These are phyloP conservation scores for Sclerotinia nivalis DNA, from an alignment of 2,329 filamentous ascomycete species.

Conservation along the genomic window DNA sequence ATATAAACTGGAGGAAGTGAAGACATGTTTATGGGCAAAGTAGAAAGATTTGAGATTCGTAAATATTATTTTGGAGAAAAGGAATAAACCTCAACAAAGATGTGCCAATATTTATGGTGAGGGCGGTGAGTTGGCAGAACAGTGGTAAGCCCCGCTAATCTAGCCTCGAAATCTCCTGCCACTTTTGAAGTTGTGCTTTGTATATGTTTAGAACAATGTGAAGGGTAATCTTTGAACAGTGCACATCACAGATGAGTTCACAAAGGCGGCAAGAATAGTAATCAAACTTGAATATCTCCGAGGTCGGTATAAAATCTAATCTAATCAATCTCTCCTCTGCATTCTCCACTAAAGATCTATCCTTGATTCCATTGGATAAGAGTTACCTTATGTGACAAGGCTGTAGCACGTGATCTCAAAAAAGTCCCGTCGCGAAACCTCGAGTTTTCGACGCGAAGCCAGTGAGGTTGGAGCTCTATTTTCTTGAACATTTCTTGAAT, in stretches of 20 bases:
- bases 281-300: neutral
- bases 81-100: slow-evolving; percentile 17
- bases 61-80: slow-evolving; percentile 1
- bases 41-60: neutral
- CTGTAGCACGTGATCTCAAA: slow-evolving; percentile 33
- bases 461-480: neutral
- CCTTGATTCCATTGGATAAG: neutral
- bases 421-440: slow-evolving; percentile 31
- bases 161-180: neutral
- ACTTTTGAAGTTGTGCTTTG: slow-evolving; percentile 11
- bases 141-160: neutral
- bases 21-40: slow-evolving; percentile 61
- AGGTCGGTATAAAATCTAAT: slow-evolving; percentile 10
- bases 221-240: neutral
- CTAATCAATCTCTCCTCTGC: slow-evolving; percentile 13
- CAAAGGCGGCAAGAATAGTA: neutral
- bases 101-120: neutral
- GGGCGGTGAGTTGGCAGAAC: slow-evolving; percentile 1
- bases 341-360: neutral
- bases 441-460: slow-evolving; percentile 32
- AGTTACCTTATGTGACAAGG: slow-evolving; percentile 19
- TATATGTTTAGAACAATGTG: neutral
- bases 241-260: neutral
- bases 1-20: slow-evolving; percentile 90
- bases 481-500: slow-evolving; percentile 18